Conservation (phyloP, 1,139 yeast species). For the Saccharomyces hybrid region DNA sequence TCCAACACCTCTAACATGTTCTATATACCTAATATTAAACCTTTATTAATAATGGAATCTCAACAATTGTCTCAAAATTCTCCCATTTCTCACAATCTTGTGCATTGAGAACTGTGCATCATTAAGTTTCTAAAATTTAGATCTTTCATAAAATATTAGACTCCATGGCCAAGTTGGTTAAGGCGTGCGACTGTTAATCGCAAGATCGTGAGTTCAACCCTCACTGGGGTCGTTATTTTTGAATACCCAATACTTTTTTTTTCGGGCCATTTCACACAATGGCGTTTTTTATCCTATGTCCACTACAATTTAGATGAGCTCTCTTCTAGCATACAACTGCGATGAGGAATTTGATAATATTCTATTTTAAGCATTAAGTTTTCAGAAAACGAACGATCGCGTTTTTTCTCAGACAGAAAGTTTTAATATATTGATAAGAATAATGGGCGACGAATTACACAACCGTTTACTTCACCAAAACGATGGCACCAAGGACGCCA, state of each 20-base stretch:
- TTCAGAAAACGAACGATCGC: neutral
- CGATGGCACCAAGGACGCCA: constrained; percentile 13
- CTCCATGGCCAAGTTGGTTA: constrained; percentile 28
- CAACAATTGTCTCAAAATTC: neutral
- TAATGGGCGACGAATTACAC: constrained; percentile 9
- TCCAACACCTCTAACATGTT: too few species aligned
- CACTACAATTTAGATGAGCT: neutral
- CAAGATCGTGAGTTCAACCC: constrained; percentile 29
- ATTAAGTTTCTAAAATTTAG: too few species aligned
- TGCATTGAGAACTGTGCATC: too few species aligned
- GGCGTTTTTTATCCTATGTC: neutral
- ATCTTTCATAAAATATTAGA: constrained; percentile 4
- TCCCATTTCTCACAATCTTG: neutral
- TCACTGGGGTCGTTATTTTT: constrained; percentile 22
- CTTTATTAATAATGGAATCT: too few species aligned
- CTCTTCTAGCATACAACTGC: neutral
- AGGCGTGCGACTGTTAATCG: constrained; percentile 30
- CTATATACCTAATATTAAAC: too few species aligned
- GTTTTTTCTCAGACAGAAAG: neutral
- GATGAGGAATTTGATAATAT: neutral
- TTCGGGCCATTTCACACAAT: neutral
- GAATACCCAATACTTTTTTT: constrained; percentile 1
- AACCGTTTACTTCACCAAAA: constrained; percentile 6
- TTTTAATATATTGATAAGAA: neutral
- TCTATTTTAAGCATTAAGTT: neutral